Conservation (phyloP, 2,329 filamentous ascomycete genomes). For the Fusarium decemcellulare region DNA sequence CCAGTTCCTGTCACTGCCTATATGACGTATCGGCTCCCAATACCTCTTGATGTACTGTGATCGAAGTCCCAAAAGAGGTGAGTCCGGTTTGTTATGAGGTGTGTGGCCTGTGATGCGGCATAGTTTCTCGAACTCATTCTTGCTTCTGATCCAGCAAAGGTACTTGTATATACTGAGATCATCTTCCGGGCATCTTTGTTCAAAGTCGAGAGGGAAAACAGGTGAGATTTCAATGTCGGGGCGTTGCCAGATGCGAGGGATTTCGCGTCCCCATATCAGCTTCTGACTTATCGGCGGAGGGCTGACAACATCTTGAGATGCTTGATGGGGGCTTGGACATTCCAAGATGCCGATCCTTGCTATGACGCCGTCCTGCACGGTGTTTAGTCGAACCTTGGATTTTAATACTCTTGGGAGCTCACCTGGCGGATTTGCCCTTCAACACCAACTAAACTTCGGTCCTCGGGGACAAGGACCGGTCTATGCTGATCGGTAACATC, state of each 20-base stretch:
- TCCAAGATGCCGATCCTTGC: slow-evolving; percentile 1
- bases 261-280: neutral
- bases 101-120: neutral
- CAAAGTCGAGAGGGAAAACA: neutral
- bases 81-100: neutral
- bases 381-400: neutral
- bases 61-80: neutral
- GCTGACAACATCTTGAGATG: neutral
- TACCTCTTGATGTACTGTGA: slow-evolving; percentile 5
- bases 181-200: neutral
- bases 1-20: neutral
- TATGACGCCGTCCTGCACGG: slow-evolving; percentile 11
- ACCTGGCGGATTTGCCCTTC: slow-evolving; percentile 6
- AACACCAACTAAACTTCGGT: neutral
- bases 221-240: neutral
- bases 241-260: neutral
- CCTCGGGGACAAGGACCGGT: slow-evolving; percentile 3
- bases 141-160: neutral
- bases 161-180: neutral
- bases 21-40: slow-evolving; percentile 1
- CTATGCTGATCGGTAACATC: neutral
- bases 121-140: neutral
- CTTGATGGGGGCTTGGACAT: neutral
- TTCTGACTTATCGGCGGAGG: neutral
- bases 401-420: neutral